These are phyloP conservation scores for Solanum tarapatanum DNA, from an alignment of 257 asterid species.

Conservation along the genomic window DNA sequence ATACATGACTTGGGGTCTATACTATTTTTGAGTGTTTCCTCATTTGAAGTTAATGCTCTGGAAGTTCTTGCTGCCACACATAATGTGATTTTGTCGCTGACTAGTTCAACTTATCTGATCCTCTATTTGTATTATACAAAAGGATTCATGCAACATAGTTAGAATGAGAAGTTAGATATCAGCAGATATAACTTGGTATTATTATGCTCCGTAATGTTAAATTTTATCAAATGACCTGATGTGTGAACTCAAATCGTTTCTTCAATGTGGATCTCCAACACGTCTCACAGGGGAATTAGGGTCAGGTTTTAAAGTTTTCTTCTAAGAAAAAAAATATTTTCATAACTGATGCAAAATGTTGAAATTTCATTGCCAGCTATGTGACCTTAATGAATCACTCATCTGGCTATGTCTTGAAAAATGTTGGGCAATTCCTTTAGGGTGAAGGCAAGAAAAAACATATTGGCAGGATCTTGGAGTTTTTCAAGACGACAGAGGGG, in stretches of 20 bases:
- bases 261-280: not conserved
- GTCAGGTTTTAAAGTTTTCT: not conserved
- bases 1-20: not conserved
- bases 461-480: slow-evolving; percentile 75
- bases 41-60: not conserved
- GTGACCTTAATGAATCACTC: slow-evolving; percentile 31
- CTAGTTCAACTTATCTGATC: not conserved
- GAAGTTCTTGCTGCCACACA: not conserved
- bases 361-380: slow-evolving; percentile 19
- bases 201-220: not conserved
- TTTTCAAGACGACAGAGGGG: slow-evolving; percentile 59
- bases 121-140: not conserved
- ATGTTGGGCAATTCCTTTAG: slow-evolving; percentile 73
- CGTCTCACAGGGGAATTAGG: not conserved
- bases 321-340: not conserved
- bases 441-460: slow-evolving; percentile 71
- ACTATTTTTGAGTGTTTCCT: not conserved
- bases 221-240: not conserved
- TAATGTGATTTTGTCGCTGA: not conserved
- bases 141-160: not conserved
- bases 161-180: not conserved
- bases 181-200: not conserved
- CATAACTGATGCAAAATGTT: slow-evolving; percentile 9
- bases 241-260: not conserved
- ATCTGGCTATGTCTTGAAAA: slow-evolving; percentile 43